phyloP scores from a whole-genome alignment of 805 yeast genomes.

The Yarrowia sp. region DNA sequence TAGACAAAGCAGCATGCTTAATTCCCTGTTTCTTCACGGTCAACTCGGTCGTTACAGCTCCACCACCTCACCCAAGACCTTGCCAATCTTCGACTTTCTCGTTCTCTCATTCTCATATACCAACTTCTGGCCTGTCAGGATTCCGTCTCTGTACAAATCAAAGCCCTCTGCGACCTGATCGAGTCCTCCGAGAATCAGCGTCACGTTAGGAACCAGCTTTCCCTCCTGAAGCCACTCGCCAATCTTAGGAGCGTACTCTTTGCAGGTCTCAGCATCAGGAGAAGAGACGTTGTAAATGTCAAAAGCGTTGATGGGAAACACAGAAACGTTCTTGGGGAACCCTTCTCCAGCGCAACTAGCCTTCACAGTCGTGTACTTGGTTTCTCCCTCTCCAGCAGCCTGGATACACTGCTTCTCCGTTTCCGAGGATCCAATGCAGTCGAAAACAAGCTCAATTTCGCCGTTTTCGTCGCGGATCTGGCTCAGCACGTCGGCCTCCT shows the following conservation, averaged over 20 bases:
- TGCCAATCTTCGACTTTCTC: background rate
- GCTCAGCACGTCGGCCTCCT: background rate
- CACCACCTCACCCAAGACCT: background rate
- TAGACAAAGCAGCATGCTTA: no score
- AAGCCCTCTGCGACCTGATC: background rate
- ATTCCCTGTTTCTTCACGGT: no score
- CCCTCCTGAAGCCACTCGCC: background rate
- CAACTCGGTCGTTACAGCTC: background rate
- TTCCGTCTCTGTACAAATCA: conserved; percentile 1
- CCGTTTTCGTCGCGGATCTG: conserved; percentile 16
- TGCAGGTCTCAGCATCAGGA: background rate
- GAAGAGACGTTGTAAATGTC: background rate
- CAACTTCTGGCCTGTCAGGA: background rate
- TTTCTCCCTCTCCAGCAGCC: background rate
- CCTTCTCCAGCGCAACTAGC: background rate
- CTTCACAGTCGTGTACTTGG: background rate
- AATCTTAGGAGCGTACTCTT: background rate
- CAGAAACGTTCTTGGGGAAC: background rate
- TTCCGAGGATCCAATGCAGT: background rate
- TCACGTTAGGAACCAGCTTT: background rate
- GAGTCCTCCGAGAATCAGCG: conserved; percentile 9
- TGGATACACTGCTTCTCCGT: background rate
- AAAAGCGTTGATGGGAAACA: background rate
- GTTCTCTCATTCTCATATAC: conserved; percentile 4
- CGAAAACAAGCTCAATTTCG: conserved; percentile 12